Percentiles rank a stretch among this genome's conserved stretches.
These are phyloP conservation scores for Ustilago hordei DNA, from an alignment of 1,284 basidiomycete species.

Conservation along the genomic window DNA sequence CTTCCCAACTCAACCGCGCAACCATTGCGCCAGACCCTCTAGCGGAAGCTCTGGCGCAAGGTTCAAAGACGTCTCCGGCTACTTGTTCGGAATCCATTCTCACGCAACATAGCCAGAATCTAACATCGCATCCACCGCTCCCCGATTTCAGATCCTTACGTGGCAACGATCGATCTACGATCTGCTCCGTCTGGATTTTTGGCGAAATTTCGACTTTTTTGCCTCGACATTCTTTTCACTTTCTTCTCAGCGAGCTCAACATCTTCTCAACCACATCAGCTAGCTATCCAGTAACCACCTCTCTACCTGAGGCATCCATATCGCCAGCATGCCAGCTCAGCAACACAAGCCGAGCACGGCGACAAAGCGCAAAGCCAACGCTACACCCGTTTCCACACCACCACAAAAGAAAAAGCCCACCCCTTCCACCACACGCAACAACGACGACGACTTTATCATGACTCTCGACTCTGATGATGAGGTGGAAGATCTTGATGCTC, in stretches of 20 bases:
- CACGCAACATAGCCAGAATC: not conserved
- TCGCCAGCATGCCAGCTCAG: slow-evolving; percentile 28
- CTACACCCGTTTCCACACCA: slow-evolving; percentile 15
- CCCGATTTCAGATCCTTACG: too few relatives aligned
- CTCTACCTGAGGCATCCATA: too few relatives aligned
- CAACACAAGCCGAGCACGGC: slow-evolving; percentile 17
- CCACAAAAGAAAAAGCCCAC: slow-evolving; percentile 26
- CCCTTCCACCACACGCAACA: slow-evolving; percentile 5
- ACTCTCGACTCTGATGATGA: slow-evolving; percentile 68
- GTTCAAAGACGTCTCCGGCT: slow-evolving; percentile 16
- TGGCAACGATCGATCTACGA: not conserved
- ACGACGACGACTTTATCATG: slow-evolving; percentile 66
- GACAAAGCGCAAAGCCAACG: slow-evolving; percentile 35
- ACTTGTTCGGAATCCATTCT: slow-evolving; percentile 26
- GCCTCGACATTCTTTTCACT: not conserved
- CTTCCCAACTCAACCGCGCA: not conserved
- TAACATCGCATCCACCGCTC: not conserved
- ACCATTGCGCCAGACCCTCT: slow-evolving; percentile 41
- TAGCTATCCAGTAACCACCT: not conserved
- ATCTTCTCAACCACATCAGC: not conserved
- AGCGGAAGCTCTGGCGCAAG: slow-evolving; percentile 48
- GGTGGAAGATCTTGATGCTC: slow-evolving; percentile 32
- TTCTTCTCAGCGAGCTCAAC: not conserved
- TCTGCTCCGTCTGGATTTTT: not conserved
- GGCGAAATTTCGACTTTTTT: not conserved